phyloP scores from a whole-genome alignment of 768 basidiomycete genomes.

The Termitomyces eurrhizus region DNA sequence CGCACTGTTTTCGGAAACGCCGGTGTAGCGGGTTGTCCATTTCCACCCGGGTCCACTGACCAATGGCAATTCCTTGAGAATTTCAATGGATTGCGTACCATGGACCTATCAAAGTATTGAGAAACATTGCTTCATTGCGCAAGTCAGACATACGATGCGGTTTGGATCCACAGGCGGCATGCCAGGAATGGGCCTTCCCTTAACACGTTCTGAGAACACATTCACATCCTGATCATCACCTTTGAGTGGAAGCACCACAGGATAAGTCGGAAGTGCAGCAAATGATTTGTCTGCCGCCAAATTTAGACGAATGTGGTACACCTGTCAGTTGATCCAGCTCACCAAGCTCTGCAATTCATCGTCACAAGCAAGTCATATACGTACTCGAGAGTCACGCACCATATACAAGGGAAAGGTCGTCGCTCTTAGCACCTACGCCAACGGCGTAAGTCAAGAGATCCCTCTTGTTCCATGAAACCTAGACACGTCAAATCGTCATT shows the following conservation, averaged over 20 bases:
- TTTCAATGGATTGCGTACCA: conserved; percentile 74
- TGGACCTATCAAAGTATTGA: conserved; percentile 52
- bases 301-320: background rate
- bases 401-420: conserved; percentile 69
- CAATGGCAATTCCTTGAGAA: conserved; percentile 71
- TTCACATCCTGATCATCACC: conserved; percentile 66
- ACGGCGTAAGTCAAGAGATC: conserved; percentile 77
- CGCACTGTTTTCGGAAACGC: conserved; percentile 81
- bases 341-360: conserved; percentile 47
- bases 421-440: conserved; percentile 77
- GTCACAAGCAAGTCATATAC: background rate
- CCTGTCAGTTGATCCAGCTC: conserved; percentile 12
- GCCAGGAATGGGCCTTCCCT: conserved; percentile 49
- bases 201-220: conserved; percentile 54
- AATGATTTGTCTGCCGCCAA: conserved; percentile 49
- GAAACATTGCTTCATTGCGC: background rate
- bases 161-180: conserved; percentile 70
- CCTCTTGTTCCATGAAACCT: conserved; percentile 85
- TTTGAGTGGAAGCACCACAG: conserved; percentile 74
- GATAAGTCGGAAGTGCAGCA: conserved; percentile 80
- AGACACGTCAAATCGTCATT: background rate
- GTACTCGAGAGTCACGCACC: conserved; percentile 36
- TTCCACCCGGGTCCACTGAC: conserved; percentile 81
- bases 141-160: conserved; percentile 48
- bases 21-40: conserved; percentile 59